Evolutionary conservation across 805 yeast genomes (phyloP).

Genomic region (Grigorovia transvaalensis): DNA sequence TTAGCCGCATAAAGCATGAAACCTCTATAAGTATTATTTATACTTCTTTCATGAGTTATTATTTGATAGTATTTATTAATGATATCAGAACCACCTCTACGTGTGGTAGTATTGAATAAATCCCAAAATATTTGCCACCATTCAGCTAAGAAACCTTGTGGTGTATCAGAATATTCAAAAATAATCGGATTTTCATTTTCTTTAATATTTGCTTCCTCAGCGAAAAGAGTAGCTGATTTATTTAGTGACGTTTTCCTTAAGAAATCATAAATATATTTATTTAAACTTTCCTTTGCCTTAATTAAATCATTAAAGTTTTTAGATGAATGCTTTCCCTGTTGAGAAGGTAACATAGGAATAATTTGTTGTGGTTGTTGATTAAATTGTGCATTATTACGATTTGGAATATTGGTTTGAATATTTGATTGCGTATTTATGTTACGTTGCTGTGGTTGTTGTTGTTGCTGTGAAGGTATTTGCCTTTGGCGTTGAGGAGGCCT

Average conservation of each 20-base stretch:
- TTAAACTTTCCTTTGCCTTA: constrained; percentile 16
- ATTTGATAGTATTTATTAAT: constrained; percentile 66
- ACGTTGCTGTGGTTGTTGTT: not conserved
- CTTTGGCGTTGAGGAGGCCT: not conserved
- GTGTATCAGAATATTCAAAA: constrained; percentile 44
- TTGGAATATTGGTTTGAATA: not conserved
- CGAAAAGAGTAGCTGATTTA: constrained; percentile 63
- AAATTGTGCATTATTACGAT: not conserved
- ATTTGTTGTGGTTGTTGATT: not conserved
- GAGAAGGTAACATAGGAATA: not conserved
- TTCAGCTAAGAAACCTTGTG: constrained; percentile 77
- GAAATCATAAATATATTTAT: constrained; percentile 81
- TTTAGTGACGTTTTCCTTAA: constrained; percentile 61
- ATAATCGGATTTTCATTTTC: constrained; percentile 4
- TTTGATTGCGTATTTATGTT: not conserved
- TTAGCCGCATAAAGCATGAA: constrained; percentile 35
- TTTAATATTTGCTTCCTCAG: constrained; percentile 64
- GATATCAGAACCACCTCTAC: constrained; percentile 46
- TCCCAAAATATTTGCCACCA: constrained; percentile 99
- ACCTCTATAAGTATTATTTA: constrained; percentile 40
- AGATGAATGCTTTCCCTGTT: not conserved
- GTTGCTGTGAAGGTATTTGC: not conserved
- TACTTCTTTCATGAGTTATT: constrained; percentile 49
- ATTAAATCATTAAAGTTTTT: not conserved
- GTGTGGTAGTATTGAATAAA: constrained; percentile 70